A percentile compares a stretch with the other conserved stretches of the same genome.
These are phyloP conservation scores for Erythrobasidium hasegawianum DNA, from an alignment of 1,284 basidiomycete genomes.

Conservation along the genomic window DNA sequence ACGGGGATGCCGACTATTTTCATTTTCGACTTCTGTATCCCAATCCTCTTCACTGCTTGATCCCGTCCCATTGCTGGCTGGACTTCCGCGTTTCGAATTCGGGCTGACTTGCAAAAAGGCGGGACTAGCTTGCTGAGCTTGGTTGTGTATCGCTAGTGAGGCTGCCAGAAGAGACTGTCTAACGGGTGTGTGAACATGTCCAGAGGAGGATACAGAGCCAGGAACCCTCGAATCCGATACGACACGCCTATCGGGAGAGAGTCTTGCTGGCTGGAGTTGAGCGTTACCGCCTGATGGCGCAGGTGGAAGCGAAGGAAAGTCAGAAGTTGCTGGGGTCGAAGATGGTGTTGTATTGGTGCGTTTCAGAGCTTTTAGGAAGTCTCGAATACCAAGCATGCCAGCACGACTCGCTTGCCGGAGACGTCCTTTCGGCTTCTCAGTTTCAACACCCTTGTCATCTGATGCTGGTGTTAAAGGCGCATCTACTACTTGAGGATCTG, in stretches of 20 bases:
- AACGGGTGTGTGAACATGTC: background rate
- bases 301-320: background rate
- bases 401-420: constrained; percentile 63
- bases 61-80: background rate
- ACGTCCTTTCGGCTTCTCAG: constrained; percentile 56
- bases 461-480: too few relatives aligned
- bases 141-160: background rate
- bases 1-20: background rate
- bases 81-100: background rate
- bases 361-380: constrained; percentile 66
- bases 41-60: constrained; percentile 1
- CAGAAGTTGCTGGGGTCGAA: background rate
- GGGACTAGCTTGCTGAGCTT: background rate
- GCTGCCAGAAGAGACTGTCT: background rate
- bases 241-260: background rate
- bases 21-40: background rate
- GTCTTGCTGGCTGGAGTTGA: background rate
- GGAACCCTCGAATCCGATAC: background rate
- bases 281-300: too few relatives aligned
- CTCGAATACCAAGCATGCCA: constrained; percentile 65
- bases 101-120: background rate
- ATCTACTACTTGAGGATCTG: too few relatives aligned
- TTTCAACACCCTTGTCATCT: too few relatives aligned
- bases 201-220: background rate
- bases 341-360: constrained; percentile 43